Conservation (phyloP, 1,139 yeast genomes). For the Taphrina deformans region DNA sequence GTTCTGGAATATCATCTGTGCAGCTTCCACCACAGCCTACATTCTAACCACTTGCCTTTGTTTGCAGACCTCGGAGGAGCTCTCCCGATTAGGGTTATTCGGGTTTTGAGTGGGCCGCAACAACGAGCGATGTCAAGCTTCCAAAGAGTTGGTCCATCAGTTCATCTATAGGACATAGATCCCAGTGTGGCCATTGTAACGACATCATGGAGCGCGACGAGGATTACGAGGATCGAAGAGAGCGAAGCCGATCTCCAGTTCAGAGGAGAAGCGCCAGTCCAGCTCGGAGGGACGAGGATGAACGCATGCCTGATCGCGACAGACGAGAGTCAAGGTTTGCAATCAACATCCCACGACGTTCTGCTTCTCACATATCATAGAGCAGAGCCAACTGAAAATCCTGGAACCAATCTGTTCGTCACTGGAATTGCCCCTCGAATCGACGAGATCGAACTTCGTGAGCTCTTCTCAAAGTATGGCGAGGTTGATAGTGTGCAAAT, state of each 20-base stretch:
- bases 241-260: slow-evolving; percentile 18
- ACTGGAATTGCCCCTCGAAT: slow-evolving; percentile 46
- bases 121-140: no score
- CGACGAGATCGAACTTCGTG: slow-evolving; percentile 44
- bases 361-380: not conserved
- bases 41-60: no score
- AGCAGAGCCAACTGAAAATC: slow-evolving; percentile 40
- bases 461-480: slow-evolving; percentile 46
- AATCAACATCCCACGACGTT: not conserved
- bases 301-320: slow-evolving; percentile 32
- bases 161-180: no score
- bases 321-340: slow-evolving; percentile 10
- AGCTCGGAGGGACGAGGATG: slow-evolving; percentile 25
- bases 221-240: slow-evolving; percentile 12
- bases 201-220: slow-evolving; percentile 7
- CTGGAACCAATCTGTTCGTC: slow-evolving; percentile 48
- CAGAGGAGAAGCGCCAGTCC: slow-evolving; percentile 19
- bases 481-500: slow-evolving; percentile 46
- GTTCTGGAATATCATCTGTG: no score
- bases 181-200: no score
- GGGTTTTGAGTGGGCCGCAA: not conserved
- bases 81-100: not conserved
- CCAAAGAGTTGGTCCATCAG: no score
- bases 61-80: no score
- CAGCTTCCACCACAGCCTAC: no score